A percentile compares a stretch with the other conserved stretches of the same genome.
These are phyloP conservation scores for Castanopsis chinensis DNA, from an alignment of 306 rosid species.

Conservation along the genomic window DNA sequence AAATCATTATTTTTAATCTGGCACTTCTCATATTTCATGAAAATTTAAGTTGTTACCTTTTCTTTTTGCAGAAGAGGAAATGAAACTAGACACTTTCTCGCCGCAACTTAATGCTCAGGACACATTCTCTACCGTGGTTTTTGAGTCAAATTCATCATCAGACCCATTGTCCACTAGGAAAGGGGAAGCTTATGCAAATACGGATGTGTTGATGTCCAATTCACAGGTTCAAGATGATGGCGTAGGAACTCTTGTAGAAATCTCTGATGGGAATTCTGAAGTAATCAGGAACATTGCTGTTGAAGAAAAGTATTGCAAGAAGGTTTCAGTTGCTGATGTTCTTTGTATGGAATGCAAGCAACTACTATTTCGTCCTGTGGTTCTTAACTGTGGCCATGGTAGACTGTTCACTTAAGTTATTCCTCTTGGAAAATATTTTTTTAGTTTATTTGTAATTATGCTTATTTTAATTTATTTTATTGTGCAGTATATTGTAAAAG, in stretches of 20 bases:
- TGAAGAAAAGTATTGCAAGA: slow-evolving; percentile 21
- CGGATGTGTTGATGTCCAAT: slow-evolving; percentile 1
- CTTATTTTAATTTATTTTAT: slow-evolving; percentile 14
- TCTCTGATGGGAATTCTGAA: slow-evolving; percentile 24
- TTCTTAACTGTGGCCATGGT: slow-evolving; percentile 94
- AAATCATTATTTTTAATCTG: neutral
- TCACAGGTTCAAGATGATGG: neutral
- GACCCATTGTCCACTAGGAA: neutral
- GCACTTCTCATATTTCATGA: neutral
- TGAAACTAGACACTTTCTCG: slow-evolving; percentile 35
- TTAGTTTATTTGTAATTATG: slow-evolving; percentile 8
- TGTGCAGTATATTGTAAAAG: slow-evolving; percentile 63
- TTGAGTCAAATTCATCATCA: slow-evolving; percentile 2
- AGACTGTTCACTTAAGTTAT: slow-evolving; percentile 18
- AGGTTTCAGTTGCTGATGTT: slow-evolving; percentile 57
- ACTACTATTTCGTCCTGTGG: slow-evolving; percentile 65
- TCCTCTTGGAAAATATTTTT: slow-evolving; percentile 15
- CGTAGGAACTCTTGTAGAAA: neutral
- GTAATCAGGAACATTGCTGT: slow-evolving; percentile 21
- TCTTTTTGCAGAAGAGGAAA: slow-evolving; percentile 66
- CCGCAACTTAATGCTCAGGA: slow-evolving; percentile 58
- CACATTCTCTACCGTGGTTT: slow-evolving; percentile 8
- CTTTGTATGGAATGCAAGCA: slow-evolving; percentile 66
- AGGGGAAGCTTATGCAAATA: slow-evolving; percentile 23
- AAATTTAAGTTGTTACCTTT: neutral